Conservation (phyloP, 2,329 filamentous ascomycete species). For the Aureobasidium musti region DNA sequence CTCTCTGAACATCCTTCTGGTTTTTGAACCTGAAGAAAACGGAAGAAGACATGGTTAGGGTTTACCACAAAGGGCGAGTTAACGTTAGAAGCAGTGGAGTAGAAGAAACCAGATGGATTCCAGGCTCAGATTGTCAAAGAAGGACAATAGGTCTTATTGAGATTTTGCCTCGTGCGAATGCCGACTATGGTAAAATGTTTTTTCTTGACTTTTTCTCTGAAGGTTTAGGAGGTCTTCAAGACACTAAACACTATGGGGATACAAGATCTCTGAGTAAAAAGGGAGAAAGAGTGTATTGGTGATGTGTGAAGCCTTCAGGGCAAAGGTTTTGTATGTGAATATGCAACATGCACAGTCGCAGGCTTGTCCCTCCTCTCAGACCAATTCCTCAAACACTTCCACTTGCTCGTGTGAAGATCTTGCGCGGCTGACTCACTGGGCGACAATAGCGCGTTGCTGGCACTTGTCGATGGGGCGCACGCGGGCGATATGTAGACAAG, state of each 20-base stretch:
- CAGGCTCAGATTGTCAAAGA: conserved; percentile 28
- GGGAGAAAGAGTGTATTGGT: conserved; percentile 25
- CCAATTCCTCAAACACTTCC: conserved; percentile 27
- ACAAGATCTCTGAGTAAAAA: conserved; percentile 24
- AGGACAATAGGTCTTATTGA: conserved; percentile 31
- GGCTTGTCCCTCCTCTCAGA: conserved; percentile 26
- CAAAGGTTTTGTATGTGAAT: conserved; percentile 26
- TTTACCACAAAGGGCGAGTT: conserved; percentile 9
- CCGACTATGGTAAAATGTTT: conserved; percentile 29
- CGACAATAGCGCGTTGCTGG: conserved; percentile 19
- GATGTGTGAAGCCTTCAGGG: conserved; percentile 21
- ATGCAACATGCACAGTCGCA: conserved; percentile 21
- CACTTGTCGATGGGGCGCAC: conserved; percentile 1
- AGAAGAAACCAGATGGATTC: conserved; percentile 28
- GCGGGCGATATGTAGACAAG: background rate
- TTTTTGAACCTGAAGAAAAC: conserved; percentile 99
- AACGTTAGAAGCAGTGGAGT: conserved; percentile 18
- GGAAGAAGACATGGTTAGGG: conserved; percentile 75
- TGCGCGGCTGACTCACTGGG: conserved; percentile 27
- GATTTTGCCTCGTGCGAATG: conserved; percentile 25
- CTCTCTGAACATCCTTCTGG: conserved; percentile 89
- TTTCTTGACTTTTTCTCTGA: conserved; percentile 25
- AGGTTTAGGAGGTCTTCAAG: conserved; percentile 26
- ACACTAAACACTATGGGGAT: conserved; percentile 28
- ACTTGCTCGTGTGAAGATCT: conserved; percentile 28